Percentiles rank a stretch among this genome's conserved stretches.
These are phyloP conservation scores for Brassica rapa DNA, from an alignment of 345 rosid species.

Conservation along the genomic window DNA sequence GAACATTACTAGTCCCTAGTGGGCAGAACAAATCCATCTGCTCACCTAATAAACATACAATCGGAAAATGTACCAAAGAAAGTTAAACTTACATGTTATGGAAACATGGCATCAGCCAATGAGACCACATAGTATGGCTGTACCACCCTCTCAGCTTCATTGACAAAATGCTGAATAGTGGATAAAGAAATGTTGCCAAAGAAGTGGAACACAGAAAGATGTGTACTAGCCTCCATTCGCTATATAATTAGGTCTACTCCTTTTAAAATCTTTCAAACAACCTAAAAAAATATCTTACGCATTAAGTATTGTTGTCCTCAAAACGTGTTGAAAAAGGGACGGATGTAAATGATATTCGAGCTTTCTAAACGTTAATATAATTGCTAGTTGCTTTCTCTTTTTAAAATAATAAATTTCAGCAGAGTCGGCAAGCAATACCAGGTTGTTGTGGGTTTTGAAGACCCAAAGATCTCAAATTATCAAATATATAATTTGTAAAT, in stretches of 20 bases:
- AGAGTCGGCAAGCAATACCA: background rate
- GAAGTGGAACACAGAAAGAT: background rate
- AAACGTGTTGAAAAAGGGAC: slow-evolving; percentile 3
- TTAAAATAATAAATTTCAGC: background rate
- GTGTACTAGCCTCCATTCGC: background rate
- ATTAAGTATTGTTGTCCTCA: background rate
- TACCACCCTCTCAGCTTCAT: slow-evolving; percentile 63
- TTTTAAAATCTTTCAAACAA: background rate
- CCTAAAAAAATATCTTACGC: background rate
- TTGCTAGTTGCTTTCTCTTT: background rate
- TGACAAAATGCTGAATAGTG: slow-evolving; percentile 45
- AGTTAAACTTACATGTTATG: slow-evolving; percentile 33
- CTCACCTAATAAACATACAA: background rate
- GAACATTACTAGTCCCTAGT: slow-evolving; percentile 29
- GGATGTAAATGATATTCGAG: background rate
- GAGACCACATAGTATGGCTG: slow-evolving; percentile 35
- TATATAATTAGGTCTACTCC: background rate
- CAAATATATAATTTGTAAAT: background rate
- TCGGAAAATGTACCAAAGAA: background rate
- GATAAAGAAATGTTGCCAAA: slow-evolving; percentile 52
- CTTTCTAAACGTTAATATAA: background rate
- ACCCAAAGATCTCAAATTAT: background rate
- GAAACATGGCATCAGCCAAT: slow-evolving; percentile 50
- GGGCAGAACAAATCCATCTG: slow-evolving; percentile 25
- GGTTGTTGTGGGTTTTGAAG: background rate